phyloP scores from a whole-genome alignment of 495 filamentous ascomycete species.

The Filosporella fistucella region DNA sequence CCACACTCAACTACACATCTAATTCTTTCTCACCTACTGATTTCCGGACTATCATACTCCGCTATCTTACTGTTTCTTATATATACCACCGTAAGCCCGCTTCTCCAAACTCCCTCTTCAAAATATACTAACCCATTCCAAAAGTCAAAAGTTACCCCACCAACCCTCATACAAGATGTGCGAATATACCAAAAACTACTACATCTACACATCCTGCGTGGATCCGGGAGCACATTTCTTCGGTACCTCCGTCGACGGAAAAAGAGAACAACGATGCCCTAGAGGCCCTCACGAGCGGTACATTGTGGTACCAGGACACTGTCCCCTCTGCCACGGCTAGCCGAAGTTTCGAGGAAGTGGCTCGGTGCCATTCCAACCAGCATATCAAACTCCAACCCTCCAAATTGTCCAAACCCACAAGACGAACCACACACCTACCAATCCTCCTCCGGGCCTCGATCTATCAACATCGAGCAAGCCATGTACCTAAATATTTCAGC shows the following conservation, averaged over 20 bases:
- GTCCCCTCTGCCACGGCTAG: constrained; percentile 54
- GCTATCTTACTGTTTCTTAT: no score
- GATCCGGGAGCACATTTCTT: constrained; percentile 67
- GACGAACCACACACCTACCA: no score
- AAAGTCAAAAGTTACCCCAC: background rate
- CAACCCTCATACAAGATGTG: constrained; percentile 52
- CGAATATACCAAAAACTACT: constrained; percentile 72
- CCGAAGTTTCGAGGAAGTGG: no score
- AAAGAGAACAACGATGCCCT: constrained; percentile 53
- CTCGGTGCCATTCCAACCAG: no score
- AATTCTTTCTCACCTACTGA: no score
- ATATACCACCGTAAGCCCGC: background rate
- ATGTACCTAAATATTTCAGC: no score
- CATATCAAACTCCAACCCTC: no score
- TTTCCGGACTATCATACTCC: no score
- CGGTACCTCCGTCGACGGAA: constrained; percentile 59
- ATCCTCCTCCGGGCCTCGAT: no score
- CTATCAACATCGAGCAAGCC: no score
- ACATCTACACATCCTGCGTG: constrained; percentile 67
- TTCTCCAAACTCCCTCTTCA: background rate
- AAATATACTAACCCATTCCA: background rate
- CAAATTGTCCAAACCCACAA: no score
- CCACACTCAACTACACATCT: constrained; percentile 4
- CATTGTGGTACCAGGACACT: constrained; percentile 64
- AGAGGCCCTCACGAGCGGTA: constrained; percentile 71